phyloP scores from a whole-genome alignment of 164 flowering plant genomes.

The Buxus sempervirens region DNA sequence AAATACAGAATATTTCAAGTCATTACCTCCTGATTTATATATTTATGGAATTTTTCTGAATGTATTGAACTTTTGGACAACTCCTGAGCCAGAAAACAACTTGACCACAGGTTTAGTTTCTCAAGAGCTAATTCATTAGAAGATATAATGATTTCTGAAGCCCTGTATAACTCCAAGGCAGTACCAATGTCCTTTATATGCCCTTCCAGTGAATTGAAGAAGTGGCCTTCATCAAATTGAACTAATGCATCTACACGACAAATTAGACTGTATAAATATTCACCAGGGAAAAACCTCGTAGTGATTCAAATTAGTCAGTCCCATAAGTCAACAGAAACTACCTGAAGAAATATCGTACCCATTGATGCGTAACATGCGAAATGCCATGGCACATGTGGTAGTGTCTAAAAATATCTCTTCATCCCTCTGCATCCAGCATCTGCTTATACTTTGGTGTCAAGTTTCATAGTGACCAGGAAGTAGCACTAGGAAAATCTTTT shows the following conservation, averaged over 20 bases:
- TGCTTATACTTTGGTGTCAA: slow-evolving; percentile 24
- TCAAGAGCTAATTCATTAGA: slow-evolving; percentile 44
- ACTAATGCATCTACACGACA: slow-evolving; percentile 43
- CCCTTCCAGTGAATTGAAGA: slow-evolving; percentile 28
- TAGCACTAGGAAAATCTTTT: neutral
- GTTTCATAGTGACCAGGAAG: neutral
- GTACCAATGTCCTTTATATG: slow-evolving; percentile 32
- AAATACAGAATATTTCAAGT: neutral
- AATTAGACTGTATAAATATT: neutral
- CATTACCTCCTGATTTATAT: slow-evolving; percentile 40
- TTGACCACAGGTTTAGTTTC: slow-evolving; percentile 33
- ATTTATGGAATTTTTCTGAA: slow-evolving; percentile 18
- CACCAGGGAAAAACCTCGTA: neutral
- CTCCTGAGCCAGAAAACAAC: slow-evolving; percentile 27
- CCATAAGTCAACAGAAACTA: slow-evolving; percentile 12
- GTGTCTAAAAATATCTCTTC: slow-evolving; percentile 62
- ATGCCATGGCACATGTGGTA: slow-evolving; percentile 67
- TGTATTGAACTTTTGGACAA: slow-evolving; percentile 11
- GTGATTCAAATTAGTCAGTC: neutral
- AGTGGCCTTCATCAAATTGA: slow-evolving; percentile 27
- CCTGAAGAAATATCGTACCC: slow-evolving; percentile 74
- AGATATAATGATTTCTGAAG: slow-evolving; percentile 52
- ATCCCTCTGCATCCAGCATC: slow-evolving; percentile 66
- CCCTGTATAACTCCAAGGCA: slow-evolving; percentile 48
- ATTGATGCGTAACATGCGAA: slow-evolving; percentile 57